These are phyloP conservation scores for Trichosporon inkin DNA, from an alignment of 1,284 basidiomycete species.

Conservation along the genomic window DNA sequence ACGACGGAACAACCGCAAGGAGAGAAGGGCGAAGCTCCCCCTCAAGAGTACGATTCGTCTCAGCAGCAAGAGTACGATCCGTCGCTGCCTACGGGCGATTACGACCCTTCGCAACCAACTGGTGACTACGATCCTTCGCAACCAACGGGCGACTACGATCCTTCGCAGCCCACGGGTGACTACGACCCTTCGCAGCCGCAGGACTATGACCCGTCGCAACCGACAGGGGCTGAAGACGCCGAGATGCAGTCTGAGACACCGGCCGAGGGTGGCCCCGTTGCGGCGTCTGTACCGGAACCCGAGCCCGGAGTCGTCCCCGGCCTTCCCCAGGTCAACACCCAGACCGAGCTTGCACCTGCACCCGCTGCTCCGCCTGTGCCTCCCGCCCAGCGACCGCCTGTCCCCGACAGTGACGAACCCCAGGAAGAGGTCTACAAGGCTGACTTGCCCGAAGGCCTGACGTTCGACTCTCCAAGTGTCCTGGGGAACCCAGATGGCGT, in stretches of 20 bases:
- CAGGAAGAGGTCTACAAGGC: constrained; percentile 11
- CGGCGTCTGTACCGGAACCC: background rate
- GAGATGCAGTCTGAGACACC: constrained; percentile 11
- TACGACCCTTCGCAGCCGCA: constrained; percentile 12
- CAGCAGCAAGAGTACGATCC: constrained; percentile 12
- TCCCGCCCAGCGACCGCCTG: background rate
- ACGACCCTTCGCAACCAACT: constrained; percentile 9
- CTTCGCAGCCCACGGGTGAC: constrained; percentile 4
- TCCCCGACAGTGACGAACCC: constrained; percentile 10
- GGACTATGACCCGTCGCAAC: constrained; percentile 13
- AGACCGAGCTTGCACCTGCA: background rate
- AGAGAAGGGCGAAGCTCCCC: background rate
- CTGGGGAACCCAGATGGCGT: constrained; percentile 31
- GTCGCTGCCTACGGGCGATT: constrained; percentile 10
- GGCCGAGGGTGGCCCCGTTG: background rate
- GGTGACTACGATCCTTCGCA: constrained; percentile 4
- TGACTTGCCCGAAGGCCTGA: constrained; percentile 34
- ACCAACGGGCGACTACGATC: constrained; percentile 7
- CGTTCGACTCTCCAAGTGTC: constrained; percentile 36
- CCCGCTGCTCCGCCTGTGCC: background rate
- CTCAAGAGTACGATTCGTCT: background rate
- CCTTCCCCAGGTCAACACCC: constrained; percentile 1
- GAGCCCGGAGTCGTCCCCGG: background rate
- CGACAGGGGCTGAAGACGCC: constrained; percentile 38
- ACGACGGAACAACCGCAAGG: background rate